Evolutionary conservation across 352 stramenopile genomes (phyloP).

Genomic region (Pythium plurisporium): DNA sequence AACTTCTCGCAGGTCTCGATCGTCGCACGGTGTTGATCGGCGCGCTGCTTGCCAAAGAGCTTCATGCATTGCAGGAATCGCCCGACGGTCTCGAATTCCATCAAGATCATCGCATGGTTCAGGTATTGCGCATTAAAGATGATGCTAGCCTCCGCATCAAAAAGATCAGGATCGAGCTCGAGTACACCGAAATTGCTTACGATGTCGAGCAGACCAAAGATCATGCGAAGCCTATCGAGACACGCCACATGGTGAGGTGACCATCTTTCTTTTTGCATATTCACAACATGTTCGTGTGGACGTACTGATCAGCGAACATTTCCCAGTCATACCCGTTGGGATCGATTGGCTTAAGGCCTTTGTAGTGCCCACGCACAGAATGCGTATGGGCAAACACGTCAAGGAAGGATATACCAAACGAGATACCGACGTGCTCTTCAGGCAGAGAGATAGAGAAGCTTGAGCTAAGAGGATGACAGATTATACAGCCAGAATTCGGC

Average conservation of each 20-base stretch:
- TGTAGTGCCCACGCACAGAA: constrained; percentile 60
- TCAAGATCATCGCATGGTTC: constrained; percentile 64
- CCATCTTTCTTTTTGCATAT: neutral
- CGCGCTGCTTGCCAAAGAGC: constrained; percentile 50
- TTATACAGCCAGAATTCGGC: neutral
- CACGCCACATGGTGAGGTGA: neutral
- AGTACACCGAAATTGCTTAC: constrained; percentile 75
- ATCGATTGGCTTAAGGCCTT: constrained; percentile 62
- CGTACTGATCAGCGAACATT: constrained; percentile 67
- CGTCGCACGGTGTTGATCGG: constrained; percentile 32
- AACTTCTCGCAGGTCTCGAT: constrained; percentile 63
- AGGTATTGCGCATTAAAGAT: constrained; percentile 70
- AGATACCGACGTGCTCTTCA: constrained; percentile 67
- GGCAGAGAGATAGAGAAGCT: neutral
- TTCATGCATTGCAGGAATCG: constrained; percentile 77
- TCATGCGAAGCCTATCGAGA: constrained; percentile 58
- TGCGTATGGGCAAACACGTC: constrained; percentile 77
- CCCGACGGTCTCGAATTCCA: constrained; percentile 70
- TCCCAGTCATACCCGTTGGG: constrained; percentile 58
- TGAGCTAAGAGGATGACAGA: neutral
- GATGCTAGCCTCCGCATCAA: constrained; percentile 66
- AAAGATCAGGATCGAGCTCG: constrained; percentile 59
- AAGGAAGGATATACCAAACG: constrained; percentile 56
- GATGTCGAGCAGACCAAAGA: constrained; percentile 75
- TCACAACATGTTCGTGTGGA: constrained; percentile 2